Evolutionary conservation across 2,329 filamentous ascomycete genomes (phyloP), one percentile per base, ranked within the genome.

Genomic region (Trematosphaeria pertusa): DNA sequence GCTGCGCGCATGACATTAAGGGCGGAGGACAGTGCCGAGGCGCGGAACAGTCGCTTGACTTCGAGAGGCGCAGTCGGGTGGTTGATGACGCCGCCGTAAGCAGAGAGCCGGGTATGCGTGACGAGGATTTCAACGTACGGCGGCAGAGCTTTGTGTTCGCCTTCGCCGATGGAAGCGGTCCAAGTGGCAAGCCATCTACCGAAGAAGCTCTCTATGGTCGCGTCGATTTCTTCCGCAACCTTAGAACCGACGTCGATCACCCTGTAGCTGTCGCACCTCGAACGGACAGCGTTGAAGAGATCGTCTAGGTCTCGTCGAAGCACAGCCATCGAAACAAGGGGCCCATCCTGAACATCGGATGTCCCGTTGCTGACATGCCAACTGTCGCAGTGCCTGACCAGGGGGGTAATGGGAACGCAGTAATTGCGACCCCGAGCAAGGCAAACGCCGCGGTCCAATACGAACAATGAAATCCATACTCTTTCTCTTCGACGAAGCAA

Each of bases 81-180:
- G 56, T 90, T 90, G 61, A 90, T 87, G 9, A 90, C 86, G 48
- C 84, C 85, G 43, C 84, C 84, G 64, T 90, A 89, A 11, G 87
- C 87, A n/a, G 87, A 89, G 1, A 90, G 75, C 19, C 86, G 81
- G 1, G 87, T 89, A 56, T 90, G 87, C 1, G 65, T 87, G 30
- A 88, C 84, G 3, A 90, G 76, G 41, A 90, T 89, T 48, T 90
- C 87, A 19, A 90, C 87, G 51, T 90, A 90, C 0, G 87, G 86
- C 0, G 87, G 87, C 0, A 90, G 77, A 1, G 76, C 77, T 37
- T 58, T 62, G 15, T 83, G 79, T 77, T 61, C 52, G 19, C 47
- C 32, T 37, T 54, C 59, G 40, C 61, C 64, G 19, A 57, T 58
- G 10, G 61, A 48, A 3, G 47, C 54, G 3, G 58, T 61, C 86